A percentile compares a stretch with the other conserved stretches of the same genome.
Conservation (phyloP, 352 stramenopile genomes). For the Phytophthora melonis region DNA sequence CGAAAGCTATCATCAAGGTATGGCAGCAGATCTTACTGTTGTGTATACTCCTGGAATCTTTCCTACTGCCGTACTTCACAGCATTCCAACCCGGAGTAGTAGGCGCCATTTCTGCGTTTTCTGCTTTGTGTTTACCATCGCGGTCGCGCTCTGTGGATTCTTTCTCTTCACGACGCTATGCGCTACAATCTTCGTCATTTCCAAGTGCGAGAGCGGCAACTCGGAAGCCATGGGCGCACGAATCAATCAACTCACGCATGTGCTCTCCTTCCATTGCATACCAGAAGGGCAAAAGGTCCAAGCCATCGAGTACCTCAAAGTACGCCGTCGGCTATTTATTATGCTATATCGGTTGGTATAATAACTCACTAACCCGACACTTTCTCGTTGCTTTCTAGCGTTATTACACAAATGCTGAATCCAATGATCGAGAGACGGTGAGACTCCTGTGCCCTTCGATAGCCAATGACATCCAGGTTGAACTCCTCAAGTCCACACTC, state of each 20-base stretch:
- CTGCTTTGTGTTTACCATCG: constrained; percentile 8
- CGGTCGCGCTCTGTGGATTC: background rate
- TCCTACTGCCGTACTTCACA: constrained; percentile 61
- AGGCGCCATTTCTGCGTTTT: constrained; percentile 28
- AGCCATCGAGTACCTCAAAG: constrained; percentile 4
- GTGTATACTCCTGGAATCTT: constrained; percentile 55
- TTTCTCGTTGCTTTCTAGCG: constrained; percentile 30
- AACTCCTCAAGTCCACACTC: constrained; percentile 50
- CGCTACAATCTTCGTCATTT: constrained; percentile 5
- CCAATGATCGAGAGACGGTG: constrained; percentile 69
- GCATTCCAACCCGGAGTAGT: constrained; percentile 36
- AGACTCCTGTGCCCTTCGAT: constrained; percentile 73
- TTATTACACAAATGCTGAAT: constrained; percentile 65
- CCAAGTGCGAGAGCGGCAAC: background rate
- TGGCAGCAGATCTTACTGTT: constrained; percentile 64
- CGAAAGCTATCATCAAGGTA: constrained; percentile 39
- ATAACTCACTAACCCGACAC: no score
- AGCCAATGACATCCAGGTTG: constrained; percentile 69
- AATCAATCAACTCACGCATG: background rate
- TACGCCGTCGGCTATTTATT: background rate
- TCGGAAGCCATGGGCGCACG: background rate
- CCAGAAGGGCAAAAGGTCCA: background rate
- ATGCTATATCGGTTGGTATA: no score
- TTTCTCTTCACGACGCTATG: constrained; percentile 1
- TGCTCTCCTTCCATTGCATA: background rate